Evolutionary conservation across 75 land plant genomes (phyloP), one percentile per base, ranked within the genome.

Genomic region (Ceratopteris richardii): DNA sequence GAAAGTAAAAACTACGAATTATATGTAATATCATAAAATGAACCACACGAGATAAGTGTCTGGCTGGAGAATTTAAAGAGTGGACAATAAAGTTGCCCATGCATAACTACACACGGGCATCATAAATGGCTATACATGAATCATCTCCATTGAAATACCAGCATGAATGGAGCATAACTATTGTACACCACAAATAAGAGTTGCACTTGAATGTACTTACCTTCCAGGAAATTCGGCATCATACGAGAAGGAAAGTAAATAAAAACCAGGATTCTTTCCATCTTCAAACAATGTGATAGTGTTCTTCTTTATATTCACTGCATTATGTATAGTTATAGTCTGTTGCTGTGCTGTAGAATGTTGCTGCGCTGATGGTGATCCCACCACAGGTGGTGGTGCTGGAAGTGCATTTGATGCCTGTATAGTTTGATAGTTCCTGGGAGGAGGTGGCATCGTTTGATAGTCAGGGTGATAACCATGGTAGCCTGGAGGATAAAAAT

Each of bases 201-300:
- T n/a, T n/a, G n/a, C n/a, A n/a, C n/a, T n/a, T n/a, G n/a, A n/a
- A n/a, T n/a, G n/a, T n/a, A n/a, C n/a, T n/a, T 60, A 64, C 59
- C 66, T 54, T 36, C 48, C 66, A 7, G 58, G 44, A 54, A 27
- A 29, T 7, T 57, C 44, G 21, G 66, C 58, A 40, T 55, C 66
- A 25, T 43, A 64, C 1, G 44, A 22, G 53, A 64, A 64, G 6
- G 47, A 31, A 29, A 64, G 43, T 29, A 64, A 39, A 53, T 64
- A 42, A 31, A 21, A 51, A 14, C 66, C 66, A 27, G 66, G 43
- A 26, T 64, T 64, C 1, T 54, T 44, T 36, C 26, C 42, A 40
- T 64, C 48, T 18, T 64, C 29, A 39, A 25, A 29, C 66, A 64
- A 37, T 13, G 30, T 0, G 16, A 64, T 31, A 37, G 66, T 55